Evolutionary conservation across 352 stramenopile species (phyloP).

Genomic region (Globisporangium apiculatum): DNA sequence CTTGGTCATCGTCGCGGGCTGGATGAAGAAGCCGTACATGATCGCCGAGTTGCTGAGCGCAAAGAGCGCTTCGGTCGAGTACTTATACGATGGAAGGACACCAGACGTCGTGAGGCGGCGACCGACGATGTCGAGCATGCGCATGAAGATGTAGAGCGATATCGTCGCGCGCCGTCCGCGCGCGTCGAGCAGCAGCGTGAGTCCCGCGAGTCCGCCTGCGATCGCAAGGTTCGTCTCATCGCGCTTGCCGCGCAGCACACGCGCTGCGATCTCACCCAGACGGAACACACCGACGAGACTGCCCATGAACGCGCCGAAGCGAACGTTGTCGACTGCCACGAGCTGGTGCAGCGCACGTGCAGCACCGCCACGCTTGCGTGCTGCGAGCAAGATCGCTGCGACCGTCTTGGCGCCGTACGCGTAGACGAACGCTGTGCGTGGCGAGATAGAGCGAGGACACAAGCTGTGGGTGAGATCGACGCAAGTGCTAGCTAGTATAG

Average conservation of each 20-base stretch:
- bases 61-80: slow-evolving; percentile 72
- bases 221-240: slow-evolving; percentile 64
- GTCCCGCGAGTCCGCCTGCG: slow-evolving; percentile 51
- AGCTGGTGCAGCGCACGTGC: slow-evolving; percentile 50
- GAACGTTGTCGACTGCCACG: slow-evolving; percentile 39
- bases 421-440: slow-evolving; percentile 40
- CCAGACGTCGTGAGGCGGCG: slow-evolving; percentile 54
- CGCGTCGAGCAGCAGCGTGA: slow-evolving; percentile 67
- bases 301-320: slow-evolving; percentile 74
- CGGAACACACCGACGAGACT: slow-evolving; percentile 69
- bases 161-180: slow-evolving; percentile 54
- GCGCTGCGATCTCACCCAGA: slow-evolving; percentile 44
- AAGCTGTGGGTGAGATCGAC: background rate
- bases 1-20: slow-evolving; percentile 59
- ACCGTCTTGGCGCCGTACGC: slow-evolving; percentile 81
- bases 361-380: slow-evolving; percentile 69
- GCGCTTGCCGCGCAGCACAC: slow-evolving; percentile 28
- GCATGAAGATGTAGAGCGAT: slow-evolving; percentile 82
- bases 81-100: slow-evolving; percentile 42
- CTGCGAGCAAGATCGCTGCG: slow-evolving; percentile 68
- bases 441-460: too few species aligned
- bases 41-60: slow-evolving; percentile 68
- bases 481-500: background rate
- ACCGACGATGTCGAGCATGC: slow-evolving; percentile 79
- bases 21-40: slow-evolving; percentile 76